A percentile compares a stretch with the other conserved stretches of the same genome.
Conservation (phyloP, 257 asterid species). For the Lithospermum erythrorhizon region DNA sequence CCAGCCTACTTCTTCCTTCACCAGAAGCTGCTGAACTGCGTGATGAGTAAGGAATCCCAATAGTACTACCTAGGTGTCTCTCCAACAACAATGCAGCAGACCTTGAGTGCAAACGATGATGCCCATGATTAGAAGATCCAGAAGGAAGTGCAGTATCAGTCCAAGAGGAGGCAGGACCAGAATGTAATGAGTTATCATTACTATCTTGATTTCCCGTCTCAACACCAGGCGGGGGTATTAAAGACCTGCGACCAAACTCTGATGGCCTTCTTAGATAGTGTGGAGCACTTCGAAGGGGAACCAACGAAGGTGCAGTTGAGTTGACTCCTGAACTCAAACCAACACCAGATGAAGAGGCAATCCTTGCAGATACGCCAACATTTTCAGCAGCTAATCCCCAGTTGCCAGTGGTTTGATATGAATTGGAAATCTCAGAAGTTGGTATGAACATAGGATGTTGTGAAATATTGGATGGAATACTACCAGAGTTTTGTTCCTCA, state of each 20-base stretch:
- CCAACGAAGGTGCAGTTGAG: constrained; percentile 46
- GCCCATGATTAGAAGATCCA: constrained; percentile 43
- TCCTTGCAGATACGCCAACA: constrained; percentile 19
- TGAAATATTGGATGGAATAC: constrained; percentile 51
- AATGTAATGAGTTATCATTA: constrained; percentile 19
- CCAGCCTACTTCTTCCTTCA: constrained; percentile 70
- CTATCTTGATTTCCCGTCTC: constrained; percentile 48
- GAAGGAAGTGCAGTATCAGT: constrained; percentile 36
- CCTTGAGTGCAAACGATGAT: constrained; percentile 40
- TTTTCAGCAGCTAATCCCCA: constrained; percentile 41
- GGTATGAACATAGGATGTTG: constrained; percentile 69
- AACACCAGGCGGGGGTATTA: constrained; percentile 37
- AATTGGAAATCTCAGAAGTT: constrained; percentile 34
- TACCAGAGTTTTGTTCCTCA: constrained; percentile 32
- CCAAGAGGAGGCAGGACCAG: constrained; percentile 30
- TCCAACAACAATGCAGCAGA: constrained; percentile 44
- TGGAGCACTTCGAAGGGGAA: constrained; percentile 37
- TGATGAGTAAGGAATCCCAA: constrained; percentile 48
- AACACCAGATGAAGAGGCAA: constrained; percentile 35
- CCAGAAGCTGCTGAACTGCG: constrained; percentile 45
- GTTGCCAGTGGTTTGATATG: constrained; percentile 37
- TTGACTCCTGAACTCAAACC: constrained; percentile 35
- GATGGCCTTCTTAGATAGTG: constrained; percentile 57
- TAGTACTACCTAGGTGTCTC: constrained; percentile 62
- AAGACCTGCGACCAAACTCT: constrained; percentile 63